A percentile compares a stretch with the other conserved stretches of the same genome.
Conservation (phyloP, 495 filamentous ascomycete genomes). For the Trichocladium antarcticum region DNA sequence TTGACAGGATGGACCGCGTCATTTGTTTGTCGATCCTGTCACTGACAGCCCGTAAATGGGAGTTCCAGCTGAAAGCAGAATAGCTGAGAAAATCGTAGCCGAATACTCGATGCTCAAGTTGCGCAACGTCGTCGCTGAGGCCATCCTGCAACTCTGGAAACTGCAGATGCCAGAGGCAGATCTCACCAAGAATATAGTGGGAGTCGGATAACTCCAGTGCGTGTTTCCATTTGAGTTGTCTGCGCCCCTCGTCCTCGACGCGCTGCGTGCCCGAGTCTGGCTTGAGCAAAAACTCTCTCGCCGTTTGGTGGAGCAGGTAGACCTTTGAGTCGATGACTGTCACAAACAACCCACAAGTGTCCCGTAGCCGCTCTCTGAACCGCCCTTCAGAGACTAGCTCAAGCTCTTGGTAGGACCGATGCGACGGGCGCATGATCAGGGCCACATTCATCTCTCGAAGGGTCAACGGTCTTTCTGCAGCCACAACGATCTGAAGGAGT, state of each 20-base stretch:
- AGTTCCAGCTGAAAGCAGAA: background rate
- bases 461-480: background rate
- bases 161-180: conserved; percentile 1
- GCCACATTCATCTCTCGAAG: background rate
- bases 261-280: too few relatives aligned
- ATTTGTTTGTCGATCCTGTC: background rate
- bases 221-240: background rate
- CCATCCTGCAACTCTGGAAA: background rate
- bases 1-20: background rate
- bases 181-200: background rate
- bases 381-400: background rate
- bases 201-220: background rate
- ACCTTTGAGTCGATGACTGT: background rate
- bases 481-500: background rate
- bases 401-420: background rate
- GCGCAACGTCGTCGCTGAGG: too few relatives aligned
- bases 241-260: too few relatives aligned
- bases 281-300: background rate
- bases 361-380: background rate
- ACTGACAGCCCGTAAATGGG: background rate
- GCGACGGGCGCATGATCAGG: background rate
- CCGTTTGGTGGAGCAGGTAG: conserved; percentile 6
- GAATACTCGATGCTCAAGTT: too few relatives aligned
- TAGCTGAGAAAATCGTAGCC: background rate
- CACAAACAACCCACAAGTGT: conserved; percentile 3